Evolutionary conservation across 106 monocot genomes (phyloP).

Genomic region (Posidonia australis): DNA sequence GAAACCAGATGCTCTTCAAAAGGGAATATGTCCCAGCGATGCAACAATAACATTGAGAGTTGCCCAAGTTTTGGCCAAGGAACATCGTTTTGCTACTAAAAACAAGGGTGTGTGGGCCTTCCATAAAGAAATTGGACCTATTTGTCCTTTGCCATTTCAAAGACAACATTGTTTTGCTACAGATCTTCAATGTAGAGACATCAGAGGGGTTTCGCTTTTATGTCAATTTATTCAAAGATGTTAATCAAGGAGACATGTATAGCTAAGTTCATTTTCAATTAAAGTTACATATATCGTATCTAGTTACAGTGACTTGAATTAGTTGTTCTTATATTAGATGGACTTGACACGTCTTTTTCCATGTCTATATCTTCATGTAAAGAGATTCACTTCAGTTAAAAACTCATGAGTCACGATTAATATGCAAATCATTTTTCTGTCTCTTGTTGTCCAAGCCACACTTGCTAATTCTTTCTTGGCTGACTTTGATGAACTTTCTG

Average conservation of each 20-base stretch:
- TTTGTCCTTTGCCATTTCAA: neutral
- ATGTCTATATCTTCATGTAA: too few species aligned
- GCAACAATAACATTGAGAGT: conserved; percentile 78
- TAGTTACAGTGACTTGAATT: too few species aligned
- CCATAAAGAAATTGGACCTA: neutral
- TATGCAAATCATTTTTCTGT: neutral
- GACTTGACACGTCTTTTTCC: too few species aligned
- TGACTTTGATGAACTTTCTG: conserved; percentile 60
- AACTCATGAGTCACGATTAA: too few species aligned
- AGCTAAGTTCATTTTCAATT: conserved; percentile 29
- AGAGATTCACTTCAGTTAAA: too few species aligned
- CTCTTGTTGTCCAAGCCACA: conserved; percentile 19
- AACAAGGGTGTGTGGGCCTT: conserved; percentile 40
- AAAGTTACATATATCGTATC: neutral
- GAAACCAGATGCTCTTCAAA: conserved; percentile 61
- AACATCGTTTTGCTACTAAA: conserved; percentile 82
- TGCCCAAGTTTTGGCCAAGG: conserved; percentile 90
- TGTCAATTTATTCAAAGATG: conserved; percentile 72
- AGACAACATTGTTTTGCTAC: conserved; percentile 8
- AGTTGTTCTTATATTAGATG: too few species aligned
- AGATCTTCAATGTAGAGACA: conserved; percentile 89
- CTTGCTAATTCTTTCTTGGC: conserved; percentile 45
- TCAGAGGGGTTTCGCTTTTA: conserved; percentile 95
- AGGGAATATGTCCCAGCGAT: conserved; percentile 81
- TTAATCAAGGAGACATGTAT: conserved; percentile 53